Evolutionary conservation across 2,329 filamentous ascomycete genomes (phyloP).

Genomic region (Aspergillus ustus): DNA sequence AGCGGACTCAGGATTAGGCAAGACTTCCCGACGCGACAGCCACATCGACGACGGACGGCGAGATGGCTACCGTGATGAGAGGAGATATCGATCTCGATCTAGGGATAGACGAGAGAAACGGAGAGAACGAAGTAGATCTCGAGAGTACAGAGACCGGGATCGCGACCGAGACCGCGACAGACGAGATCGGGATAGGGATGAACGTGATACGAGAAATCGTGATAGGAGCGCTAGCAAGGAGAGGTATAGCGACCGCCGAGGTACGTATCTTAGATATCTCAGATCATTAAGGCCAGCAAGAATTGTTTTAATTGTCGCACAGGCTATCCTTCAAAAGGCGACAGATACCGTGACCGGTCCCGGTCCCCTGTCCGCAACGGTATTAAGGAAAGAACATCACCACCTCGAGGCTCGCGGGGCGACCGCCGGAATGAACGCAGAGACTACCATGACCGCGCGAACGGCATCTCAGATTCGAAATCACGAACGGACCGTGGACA

Average conservation of each 20-base stretch:
- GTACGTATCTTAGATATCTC: conserved; percentile 29
- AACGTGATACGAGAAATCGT: conserved; percentile 44
- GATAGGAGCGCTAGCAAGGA: conserved; percentile 46
- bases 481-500: conserved; percentile 28
- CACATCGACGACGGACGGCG: conserved; percentile 40
- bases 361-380: conserved; percentile 44
- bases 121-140: conserved; percentile 50
- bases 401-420: conserved; percentile 38
- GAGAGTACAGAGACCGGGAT: conserved; percentile 44
- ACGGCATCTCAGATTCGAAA: conserved; percentile 30
- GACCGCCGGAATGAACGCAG: conserved; percentile 39
- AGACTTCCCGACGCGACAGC: conserved; percentile 43
- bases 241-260: conserved; percentile 44
- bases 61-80: conserved; percentile 44
- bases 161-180: conserved; percentile 37
- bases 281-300: neutral
- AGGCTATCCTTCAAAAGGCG: conserved; percentile 38
- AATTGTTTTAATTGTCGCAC: conserved; percentile 6
- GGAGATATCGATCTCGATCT: conserved; percentile 45
- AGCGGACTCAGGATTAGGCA: conserved; percentile 37
- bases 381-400: conserved; percentile 40
- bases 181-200: conserved; percentile 41
- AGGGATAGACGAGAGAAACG: conserved; percentile 46
- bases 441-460: conserved; percentile 31
- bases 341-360: conserved; percentile 43